phyloP scores from a whole-genome alignment of 1,284 basidiomycete species.

The Cutaneotrichosporon sp. region DNA sequence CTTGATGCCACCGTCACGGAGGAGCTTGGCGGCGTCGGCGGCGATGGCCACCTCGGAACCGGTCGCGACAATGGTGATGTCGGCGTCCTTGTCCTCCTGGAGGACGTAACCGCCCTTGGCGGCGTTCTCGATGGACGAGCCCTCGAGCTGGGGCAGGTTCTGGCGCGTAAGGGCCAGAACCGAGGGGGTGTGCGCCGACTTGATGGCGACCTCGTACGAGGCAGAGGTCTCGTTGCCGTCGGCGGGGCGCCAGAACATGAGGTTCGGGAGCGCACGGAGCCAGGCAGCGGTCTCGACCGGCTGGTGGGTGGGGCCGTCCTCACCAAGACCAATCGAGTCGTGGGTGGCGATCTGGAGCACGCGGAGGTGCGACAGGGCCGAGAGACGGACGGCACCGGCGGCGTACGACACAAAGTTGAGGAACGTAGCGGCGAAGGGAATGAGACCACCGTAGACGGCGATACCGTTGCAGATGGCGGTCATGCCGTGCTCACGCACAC shows the following conservation, averaged over 20 bases:
- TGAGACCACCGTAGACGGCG: constrained; percentile 71
- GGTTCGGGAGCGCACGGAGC: constrained; percentile 83
- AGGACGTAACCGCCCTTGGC: constrained; percentile 83
- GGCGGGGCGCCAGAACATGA: constrained; percentile 85
- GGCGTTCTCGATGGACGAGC: constrained; percentile 78
- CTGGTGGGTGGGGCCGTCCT: constrained; percentile 91
- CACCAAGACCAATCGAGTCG: constrained; percentile 82
- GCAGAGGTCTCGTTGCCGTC: constrained; percentile 93
- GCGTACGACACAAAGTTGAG: constrained; percentile 94
- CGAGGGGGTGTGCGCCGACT: constrained; percentile 70
- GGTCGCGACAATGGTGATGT: constrained; percentile 79
- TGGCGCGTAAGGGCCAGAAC: constrained; percentile 45
- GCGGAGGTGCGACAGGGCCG: constrained; percentile 80
- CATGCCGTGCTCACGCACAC: constrained; percentile 97
- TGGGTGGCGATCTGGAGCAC: constrained; percentile 69
- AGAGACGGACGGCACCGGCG: constrained; percentile 81
- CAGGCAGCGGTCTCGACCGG: constrained; percentile 74
- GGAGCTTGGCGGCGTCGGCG: constrained; percentile 72
- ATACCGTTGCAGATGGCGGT: constrained; percentile 90
- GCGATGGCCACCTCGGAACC: constrained; percentile 76
- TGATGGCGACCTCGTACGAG: constrained; percentile 74
- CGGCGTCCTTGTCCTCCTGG: constrained; percentile 63
- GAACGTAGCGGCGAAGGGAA: constrained; percentile 85
- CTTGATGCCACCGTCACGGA: constrained; percentile 71
- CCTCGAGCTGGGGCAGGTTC: constrained; percentile 78